phyloP scores from a whole-genome alignment of 208 protist genomes.

The Trypanosoma congolense region DNA sequence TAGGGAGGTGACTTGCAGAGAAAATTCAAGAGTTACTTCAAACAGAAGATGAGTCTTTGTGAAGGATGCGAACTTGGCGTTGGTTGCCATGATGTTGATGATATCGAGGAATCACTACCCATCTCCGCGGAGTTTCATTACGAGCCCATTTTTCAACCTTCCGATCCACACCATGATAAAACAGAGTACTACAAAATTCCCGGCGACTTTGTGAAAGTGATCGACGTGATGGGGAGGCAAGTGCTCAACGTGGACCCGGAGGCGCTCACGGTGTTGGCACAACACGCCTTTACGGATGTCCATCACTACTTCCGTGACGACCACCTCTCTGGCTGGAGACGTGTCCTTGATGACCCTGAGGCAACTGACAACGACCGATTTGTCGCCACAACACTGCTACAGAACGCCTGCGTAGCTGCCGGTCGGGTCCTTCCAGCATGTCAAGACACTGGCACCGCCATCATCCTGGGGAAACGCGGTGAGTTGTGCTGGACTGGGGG shows the following conservation, averaged over 20 bases:
- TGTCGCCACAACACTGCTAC: constrained; percentile 94
- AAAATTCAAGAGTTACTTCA: no score
- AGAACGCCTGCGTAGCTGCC: constrained; percentile 95
- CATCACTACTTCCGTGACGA: constrained; percentile 93
- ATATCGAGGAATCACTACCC: constrained; percentile 66
- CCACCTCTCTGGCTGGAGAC: constrained; percentile 92
- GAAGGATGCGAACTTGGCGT: constrained; percentile 70
- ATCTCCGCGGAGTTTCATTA: constrained; percentile 62
- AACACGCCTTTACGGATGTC: constrained; percentile 90
- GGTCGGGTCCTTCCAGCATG: constrained; percentile 88
- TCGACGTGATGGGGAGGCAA: constrained; percentile 64
- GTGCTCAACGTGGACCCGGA: constrained; percentile 89
- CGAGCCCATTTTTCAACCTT: constrained; percentile 80
- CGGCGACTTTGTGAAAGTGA: constrained; percentile 70
- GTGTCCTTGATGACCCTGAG: constrained; percentile 94
- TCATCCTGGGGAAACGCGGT: constrained; percentile 95
- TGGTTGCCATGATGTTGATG: constrained; percentile 35
- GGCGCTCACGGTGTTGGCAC: constrained; percentile 84
- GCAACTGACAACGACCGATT: constrained; percentile 95
- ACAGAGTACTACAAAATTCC: constrained; percentile 83
- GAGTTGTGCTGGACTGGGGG: constrained; percentile 95
- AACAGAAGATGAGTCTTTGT: constrained; percentile 35
- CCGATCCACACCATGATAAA: constrained; percentile 70
- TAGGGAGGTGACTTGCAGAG: no score
- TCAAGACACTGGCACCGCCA: constrained; percentile 98